Evolutionary conservation across 2,329 filamentous ascomycete genomes (phyloP).

Genomic region (Verticillium klebahnii): DNA sequence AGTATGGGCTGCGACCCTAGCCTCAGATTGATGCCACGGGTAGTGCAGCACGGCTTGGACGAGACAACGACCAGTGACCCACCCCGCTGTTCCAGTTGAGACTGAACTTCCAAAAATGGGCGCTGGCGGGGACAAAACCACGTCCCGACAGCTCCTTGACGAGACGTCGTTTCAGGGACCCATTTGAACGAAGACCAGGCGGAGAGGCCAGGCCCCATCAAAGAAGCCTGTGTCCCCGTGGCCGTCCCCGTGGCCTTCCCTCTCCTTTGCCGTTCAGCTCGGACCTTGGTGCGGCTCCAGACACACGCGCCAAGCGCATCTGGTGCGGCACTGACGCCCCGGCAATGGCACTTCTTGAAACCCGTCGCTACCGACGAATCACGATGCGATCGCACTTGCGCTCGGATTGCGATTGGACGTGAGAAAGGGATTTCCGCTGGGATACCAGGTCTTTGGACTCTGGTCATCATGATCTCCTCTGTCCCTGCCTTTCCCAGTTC

Average conservation of each 20-base stretch:
- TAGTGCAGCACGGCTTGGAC: background rate
- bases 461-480: background rate
- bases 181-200: background rate
- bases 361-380: background rate
- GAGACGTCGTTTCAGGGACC: background rate
- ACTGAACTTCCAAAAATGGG: background rate
- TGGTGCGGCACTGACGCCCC: background rate
- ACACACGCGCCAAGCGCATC: background rate
- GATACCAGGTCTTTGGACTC: background rate
- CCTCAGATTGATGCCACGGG: background rate
- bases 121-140: background rate
- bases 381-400: background rate
- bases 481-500: background rate
- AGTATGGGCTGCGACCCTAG: background rate
- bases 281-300: background rate
- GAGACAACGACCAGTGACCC: background rate
- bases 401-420: background rate
- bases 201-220: background rate
- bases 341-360: background rate
- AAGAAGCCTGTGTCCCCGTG: background rate
- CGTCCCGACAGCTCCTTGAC: background rate
- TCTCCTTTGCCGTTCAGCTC: background rate
- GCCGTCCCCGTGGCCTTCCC: background rate
- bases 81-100: background rate
- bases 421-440: background rate